Evolutionary conservation across 2,329 filamentous ascomycete species (phyloP).

Genomic region (Scytalidium sp.): DNA sequence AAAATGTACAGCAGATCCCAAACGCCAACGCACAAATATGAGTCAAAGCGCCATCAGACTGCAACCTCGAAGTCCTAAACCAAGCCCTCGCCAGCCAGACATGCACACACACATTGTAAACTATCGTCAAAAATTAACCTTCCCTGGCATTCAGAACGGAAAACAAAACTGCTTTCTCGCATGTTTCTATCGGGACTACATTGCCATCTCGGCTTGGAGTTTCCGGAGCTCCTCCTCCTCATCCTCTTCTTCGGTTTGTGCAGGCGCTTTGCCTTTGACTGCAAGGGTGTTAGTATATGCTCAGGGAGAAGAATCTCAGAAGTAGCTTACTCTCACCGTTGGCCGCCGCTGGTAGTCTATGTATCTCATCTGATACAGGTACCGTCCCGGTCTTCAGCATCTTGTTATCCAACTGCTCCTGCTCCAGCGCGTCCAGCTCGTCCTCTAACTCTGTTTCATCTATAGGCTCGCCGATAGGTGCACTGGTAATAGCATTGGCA

Average conservation of each 20-base stretch:
- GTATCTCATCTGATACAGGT: constrained; percentile 75
- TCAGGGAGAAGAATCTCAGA: not conserved
- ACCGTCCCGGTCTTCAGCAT: constrained; percentile 88
- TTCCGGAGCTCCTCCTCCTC: constrained; percentile 93
- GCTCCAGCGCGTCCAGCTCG: constrained; percentile 82
- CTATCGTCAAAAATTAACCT: constrained; percentile 27
- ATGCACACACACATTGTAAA: not conserved
- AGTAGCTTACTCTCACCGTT: constrained; percentile 69
- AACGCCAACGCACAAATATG: constrained; percentile 20
- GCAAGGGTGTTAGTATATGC: constrained; percentile 5
- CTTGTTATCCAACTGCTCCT: constrained; percentile 88
- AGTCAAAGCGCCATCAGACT: constrained; percentile 13
- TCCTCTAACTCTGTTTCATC: constrained; percentile 86
- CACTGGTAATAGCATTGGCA: constrained; percentile 75
- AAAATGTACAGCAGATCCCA: constrained; percentile 23
- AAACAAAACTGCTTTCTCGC: constrained; percentile 1
- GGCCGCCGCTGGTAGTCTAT: constrained; percentile 71
- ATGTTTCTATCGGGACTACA: constrained; percentile 49
- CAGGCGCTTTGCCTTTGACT: constrained; percentile 50
- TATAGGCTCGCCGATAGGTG: constrained; percentile 62
- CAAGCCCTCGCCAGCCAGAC: constrained; percentile 14
- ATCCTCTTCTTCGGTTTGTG: constrained; percentile 74
- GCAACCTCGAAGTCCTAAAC: constrained; percentile 13
- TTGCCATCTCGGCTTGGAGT: constrained; percentile 95
- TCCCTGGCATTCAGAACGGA: constrained; percentile 22